Evolutionary conservation across 495 filamentous ascomycete species (phyloP), one percentile per base, ranked within the genome.

Genomic region (Ramalina intermedia): DNA sequence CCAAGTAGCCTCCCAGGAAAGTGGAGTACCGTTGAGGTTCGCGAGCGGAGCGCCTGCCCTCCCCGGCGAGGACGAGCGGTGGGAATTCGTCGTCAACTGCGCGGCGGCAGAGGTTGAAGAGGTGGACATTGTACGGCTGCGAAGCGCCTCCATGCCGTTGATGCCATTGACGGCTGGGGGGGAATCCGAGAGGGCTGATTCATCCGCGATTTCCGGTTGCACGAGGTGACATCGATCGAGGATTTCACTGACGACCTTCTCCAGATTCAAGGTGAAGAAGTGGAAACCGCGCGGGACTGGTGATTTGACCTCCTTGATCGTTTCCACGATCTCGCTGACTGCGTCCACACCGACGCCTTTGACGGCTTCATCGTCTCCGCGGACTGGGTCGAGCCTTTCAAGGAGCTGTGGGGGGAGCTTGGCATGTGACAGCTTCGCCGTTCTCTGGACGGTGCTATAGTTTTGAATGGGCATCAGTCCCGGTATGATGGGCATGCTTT

Each of bases 381-480:
- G 91, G 21, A 94, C 75, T 5, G 74, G 75, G 53, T 95, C 86
- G 33, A 98, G 66, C 23, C 81, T 74, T 17, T 68, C 68, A 56
- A 87, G 71, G 40, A 95, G 71, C 8, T 69, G 67, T 9, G 71
- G 66, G 1, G 91, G 91, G 37, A 96, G 71, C 36, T 75, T 80
- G 42, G 88, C 87, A 58, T 94, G 85, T 58, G 85, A 90, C 40
- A 98, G 74, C 67, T 96, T 96, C n/a, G 91, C 93, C 37, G 88
- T 94, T 51, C 91, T 67, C 50, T 85, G 87, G 51, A 98, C 77
- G 64, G 95, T 96, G 66, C 91, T 85, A 66, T 94, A 98, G 63
- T 82, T 88, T 68, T 98, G 91, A 35, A 98, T 84, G 21, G 91
- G 91, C 90, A 98, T 95, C 58, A 98, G 69, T 12, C 91, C 91